These are phyloP conservation scores for Starmerella stigmatis DNA, from an alignment of 805 yeast species.

Conservation along the genomic window DNA sequence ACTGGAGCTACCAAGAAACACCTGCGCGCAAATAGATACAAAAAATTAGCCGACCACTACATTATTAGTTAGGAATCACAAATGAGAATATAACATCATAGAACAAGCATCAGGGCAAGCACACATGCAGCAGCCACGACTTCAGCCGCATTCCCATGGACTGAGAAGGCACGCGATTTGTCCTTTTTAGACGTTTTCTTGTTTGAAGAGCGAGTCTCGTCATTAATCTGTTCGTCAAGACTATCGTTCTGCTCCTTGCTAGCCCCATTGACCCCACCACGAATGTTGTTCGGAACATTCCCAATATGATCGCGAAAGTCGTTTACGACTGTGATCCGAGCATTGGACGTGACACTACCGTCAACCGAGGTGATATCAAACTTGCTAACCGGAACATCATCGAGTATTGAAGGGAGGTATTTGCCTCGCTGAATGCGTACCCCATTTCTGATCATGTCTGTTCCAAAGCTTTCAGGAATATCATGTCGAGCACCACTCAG, in stretches of 20 bases:
- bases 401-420: slow-evolving; percentile 16
- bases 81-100: no score
- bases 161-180: no score
- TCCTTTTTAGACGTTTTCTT: not conserved
- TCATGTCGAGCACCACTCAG: slow-evolving; percentile 20
- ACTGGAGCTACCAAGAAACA: no score
- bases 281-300: not conserved
- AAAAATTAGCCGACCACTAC: no score
- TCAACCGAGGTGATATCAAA: slow-evolving; percentile 22
- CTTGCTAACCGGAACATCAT: slow-evolving; percentile 17
- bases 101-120: no score
- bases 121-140: no score
- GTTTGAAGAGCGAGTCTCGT: not conserved
- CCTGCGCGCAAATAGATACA: no score
- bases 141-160: no score
- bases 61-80: no score
- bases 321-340: slow-evolving; percentile 10
- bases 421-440: slow-evolving; percentile 27
- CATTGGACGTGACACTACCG: slow-evolving; percentile 22
- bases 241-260: not conserved
- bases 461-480: slow-evolving; percentile 30
- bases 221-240: no score
- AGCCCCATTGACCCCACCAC: not conserved
- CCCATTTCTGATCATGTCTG: slow-evolving; percentile 30
- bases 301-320: slow-evolving; percentile 11